Conservation (phyloP, 345 rosid species). For the Ceriops decandra region DNA sequence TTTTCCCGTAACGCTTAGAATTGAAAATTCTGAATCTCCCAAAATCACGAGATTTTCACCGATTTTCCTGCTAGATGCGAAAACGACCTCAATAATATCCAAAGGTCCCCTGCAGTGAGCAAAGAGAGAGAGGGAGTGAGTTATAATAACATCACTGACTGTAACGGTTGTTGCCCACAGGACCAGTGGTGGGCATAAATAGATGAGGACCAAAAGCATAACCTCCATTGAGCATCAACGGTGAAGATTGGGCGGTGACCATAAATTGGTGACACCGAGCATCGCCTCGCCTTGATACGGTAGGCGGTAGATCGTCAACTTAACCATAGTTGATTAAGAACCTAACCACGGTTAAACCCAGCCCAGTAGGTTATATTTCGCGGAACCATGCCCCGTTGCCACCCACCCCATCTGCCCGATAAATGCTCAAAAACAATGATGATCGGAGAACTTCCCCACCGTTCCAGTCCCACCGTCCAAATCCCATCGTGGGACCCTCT, state of each 20-base stretch:
- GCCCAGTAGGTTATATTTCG: conserved; percentile 34
- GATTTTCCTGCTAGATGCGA: conserved; percentile 28
- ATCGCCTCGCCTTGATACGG: not conserved
- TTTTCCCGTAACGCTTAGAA: too few relatives aligned
- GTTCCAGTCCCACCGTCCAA: conserved; percentile 47
- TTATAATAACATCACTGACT: conserved; percentile 14
- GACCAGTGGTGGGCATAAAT: not conserved
- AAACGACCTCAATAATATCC: conserved; percentile 26
- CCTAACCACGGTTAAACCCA: conserved; percentile 37
- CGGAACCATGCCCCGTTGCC: not conserved
- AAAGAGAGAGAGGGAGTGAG: not conserved
- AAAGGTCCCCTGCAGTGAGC: conserved; percentile 5
- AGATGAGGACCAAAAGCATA: not conserved
- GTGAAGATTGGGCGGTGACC: conserved; percentile 18
- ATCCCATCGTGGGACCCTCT: conserved; percentile 54
- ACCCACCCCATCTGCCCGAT: not conserved
- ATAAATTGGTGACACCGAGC: not conserved
- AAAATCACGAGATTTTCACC: conserved; percentile 31
- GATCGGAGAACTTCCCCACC: conserved; percentile 41
- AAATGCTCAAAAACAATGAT: conserved; percentile 39
- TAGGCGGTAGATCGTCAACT: conserved; percentile 25
- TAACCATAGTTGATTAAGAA: conserved; percentile 28
- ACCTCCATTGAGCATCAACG: conserved; percentile 21
- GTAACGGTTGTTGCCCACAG: not conserved
- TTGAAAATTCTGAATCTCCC: not conserved